phyloP scores from a whole-genome alignment of 305 asterid species.

The Solanum hybrid region DNA sequence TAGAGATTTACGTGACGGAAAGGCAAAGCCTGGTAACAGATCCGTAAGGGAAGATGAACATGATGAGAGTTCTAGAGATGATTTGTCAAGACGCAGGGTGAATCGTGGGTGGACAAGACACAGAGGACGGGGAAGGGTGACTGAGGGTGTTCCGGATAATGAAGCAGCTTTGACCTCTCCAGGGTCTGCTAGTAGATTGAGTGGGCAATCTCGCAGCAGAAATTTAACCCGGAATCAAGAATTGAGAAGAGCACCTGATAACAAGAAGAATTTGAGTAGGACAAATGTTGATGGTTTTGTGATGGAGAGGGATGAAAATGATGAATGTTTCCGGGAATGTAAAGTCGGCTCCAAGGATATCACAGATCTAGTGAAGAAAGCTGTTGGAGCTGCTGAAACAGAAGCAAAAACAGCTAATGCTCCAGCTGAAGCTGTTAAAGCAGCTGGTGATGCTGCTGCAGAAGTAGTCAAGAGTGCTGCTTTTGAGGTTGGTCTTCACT shows the following conservation, averaged over 20 bases:
- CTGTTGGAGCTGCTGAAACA: slow-evolving; percentile 93
- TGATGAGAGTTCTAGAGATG: slow-evolving; percentile 70
- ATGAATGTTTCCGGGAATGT: slow-evolving; percentile 88
- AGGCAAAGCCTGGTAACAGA: slow-evolving; percentile 52
- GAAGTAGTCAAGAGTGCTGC: slow-evolving; percentile 95
- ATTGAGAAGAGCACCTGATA: slow-evolving; percentile 36
- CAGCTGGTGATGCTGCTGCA: slow-evolving; percentile 99
- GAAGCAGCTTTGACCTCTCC: slow-evolving; percentile 71
- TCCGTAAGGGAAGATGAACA: slow-evolving; percentile 61
- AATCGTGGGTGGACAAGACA: slow-evolving; percentile 52
- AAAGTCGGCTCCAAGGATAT: slow-evolving; percentile 77
- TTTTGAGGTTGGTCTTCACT: slow-evolving; percentile 54
- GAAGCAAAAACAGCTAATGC: slow-evolving; percentile 96
- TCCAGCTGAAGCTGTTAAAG: slow-evolving; percentile 72
- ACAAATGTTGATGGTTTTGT: slow-evolving; percentile 27
- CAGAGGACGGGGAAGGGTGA: slow-evolving; percentile 60
- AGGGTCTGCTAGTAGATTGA: slow-evolving; percentile 61
- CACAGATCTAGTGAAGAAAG: slow-evolving; percentile 70
- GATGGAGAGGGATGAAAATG: slow-evolving; percentile 72
- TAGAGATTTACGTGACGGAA: slow-evolving; percentile 54
- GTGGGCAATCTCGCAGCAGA: slow-evolving; percentile 54
- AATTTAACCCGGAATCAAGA: slow-evolving; percentile 45
- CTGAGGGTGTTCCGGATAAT: slow-evolving; percentile 55
- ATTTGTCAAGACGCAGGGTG: slow-evolving; percentile 51
- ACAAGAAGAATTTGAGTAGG: slow-evolving; percentile 37